Evolutionary conservation across 768 basidiomycete genomes (phyloP).

Genomic region (Lentinula guzmanii): DNA sequence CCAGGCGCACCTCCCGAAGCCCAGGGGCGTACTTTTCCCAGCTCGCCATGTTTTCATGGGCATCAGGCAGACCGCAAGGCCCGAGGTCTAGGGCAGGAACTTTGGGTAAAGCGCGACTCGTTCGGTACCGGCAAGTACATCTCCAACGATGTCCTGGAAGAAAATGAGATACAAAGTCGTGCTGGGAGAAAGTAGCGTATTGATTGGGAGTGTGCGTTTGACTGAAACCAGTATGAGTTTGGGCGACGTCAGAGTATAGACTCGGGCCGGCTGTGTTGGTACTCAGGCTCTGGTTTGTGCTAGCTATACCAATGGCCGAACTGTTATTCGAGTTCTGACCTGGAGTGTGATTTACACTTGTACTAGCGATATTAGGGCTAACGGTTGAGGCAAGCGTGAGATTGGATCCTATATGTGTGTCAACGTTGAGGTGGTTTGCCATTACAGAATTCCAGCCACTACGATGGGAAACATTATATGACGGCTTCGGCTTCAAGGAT

Average conservation of each 20-base stretch:
- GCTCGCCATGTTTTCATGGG: slow-evolving; percentile 29
- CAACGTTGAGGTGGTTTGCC: not conserved
- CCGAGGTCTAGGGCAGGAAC: not conserved
- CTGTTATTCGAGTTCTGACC: not conserved
- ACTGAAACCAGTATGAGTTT: not conserved
- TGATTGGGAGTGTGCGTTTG: not conserved
- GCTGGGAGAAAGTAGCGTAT: not conserved
- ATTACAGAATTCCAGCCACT: not conserved
- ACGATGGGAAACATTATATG: not conserved
- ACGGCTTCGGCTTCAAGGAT: not conserved
- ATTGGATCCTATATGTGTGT: not conserved
- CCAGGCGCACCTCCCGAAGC: slow-evolving; percentile 35
- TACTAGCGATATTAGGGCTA: not conserved
- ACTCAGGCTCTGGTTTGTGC: not conserved
- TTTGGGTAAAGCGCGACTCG: not conserved
- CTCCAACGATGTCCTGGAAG: not conserved
- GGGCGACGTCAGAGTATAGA: not conserved
- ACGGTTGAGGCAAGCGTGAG: not conserved
- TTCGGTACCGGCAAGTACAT: not conserved
- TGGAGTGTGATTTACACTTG: not conserved
- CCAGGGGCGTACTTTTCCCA: slow-evolving; percentile 36
- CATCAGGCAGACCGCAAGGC: not conserved
- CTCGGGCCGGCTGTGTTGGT: not conserved
- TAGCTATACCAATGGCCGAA: not conserved
- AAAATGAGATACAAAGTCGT: not conserved